Base-by-base conservation (phyloP, 2,329 filamentous ascomycete species). In the Calonectria pseudoturangicola region DNA sequence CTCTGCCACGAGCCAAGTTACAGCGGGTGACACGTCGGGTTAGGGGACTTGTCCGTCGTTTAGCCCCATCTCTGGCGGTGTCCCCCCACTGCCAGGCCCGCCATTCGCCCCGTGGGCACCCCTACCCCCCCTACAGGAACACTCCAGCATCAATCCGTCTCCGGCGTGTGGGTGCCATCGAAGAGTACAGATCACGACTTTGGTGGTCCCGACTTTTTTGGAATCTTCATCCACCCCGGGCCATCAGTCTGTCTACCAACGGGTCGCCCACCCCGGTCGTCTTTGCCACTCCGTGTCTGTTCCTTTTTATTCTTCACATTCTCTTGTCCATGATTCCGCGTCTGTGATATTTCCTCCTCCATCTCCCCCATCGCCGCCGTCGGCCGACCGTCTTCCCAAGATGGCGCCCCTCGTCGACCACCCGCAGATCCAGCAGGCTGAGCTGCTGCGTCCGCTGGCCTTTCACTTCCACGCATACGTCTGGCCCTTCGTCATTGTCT, bases 341-440 rank as follows among this genome's bases (percentile, higher is more conserved):
- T 62, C 43, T 62, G 18, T 72, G 50, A 62, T 66, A 66, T 16
- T 50, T 15, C 33, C 54, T 36, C 51, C 39, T 45, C n/a, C 25
- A 18, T 8, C 50, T 36, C 39, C 45, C 41, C 58, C 48, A 51
- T 68, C 64, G 63, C 65, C 69, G 69, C 63, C 54, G 48, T 36
- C 39, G 60, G 54, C 68, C 60, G 68, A 58, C 60, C 58, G 25
- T 47, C 58, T 82, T 51, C 48, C 28, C 76, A 78, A 62, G 56
- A 94, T 93, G 92, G 89, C 93, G 86, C 92, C 93, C 84, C 93
- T 99, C 85, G 95, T 98, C 85, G 94, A 98, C 87, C 96, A 95
- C 86, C 86, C 93, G 79, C 95, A 98, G 89, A 98, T 99, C 85
- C 91, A 94, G 88, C 90, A 92, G 83, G 94, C 97, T 76, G 93